Evolutionary conservation across 2,329 filamentous ascomycete species (phyloP).

Genomic region (Chaetoscypha palmicola): DNA sequence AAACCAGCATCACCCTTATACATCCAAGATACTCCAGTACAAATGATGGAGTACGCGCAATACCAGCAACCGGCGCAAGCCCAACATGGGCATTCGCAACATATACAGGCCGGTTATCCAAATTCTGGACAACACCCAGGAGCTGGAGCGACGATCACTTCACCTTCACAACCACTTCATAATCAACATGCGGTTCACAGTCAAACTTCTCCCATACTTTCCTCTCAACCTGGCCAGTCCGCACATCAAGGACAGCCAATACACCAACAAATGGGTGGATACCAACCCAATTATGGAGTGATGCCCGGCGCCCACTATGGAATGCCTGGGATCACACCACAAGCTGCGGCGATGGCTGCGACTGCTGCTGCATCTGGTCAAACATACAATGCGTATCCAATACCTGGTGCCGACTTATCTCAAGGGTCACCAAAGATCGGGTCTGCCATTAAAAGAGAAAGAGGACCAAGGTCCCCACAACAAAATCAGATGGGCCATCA

Average conservation of each 20-base stretch:
- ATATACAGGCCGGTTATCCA: slow-evolving; percentile 55
- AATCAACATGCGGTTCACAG: slow-evolving; percentile 50
- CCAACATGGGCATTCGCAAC: slow-evolving; percentile 55
- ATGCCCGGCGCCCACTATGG: slow-evolving; percentile 74
- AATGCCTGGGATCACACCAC: slow-evolving; percentile 61
- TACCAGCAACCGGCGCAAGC: slow-evolving; percentile 54
- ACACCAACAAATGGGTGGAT: slow-evolving; percentile 64
- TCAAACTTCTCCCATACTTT: slow-evolving; percentile 73
- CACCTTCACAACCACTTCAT: slow-evolving; percentile 62
- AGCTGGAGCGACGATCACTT: slow-evolving; percentile 52
- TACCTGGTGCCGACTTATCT: slow-evolving; percentile 60
- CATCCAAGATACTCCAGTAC: slow-evolving; percentile 28
- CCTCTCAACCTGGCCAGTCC: slow-evolving; percentile 68
- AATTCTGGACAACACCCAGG: slow-evolving; percentile 48
- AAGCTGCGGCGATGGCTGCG: slow-evolving; percentile 85
- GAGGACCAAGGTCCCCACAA: slow-evolving; percentile 66
- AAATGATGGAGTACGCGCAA: slow-evolving; percentile 69
- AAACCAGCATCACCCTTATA: slow-evolving; percentile 9
- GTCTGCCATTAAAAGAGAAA: slow-evolving; percentile 62
- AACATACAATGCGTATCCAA: slow-evolving; percentile 54
- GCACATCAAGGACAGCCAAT: slow-evolving; percentile 52
- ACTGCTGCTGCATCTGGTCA: slow-evolving; percentile 87
- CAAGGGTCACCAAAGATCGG: slow-evolving; percentile 73
- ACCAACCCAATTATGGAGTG: slow-evolving; percentile 72
- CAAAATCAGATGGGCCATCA: slow-evolving; percentile 45